Evolutionary conservation across 176 grass and related monocot genomes (phyloP), one percentile per base, ranked within the genome.

Genomic region (Avena eriantha): DNA sequence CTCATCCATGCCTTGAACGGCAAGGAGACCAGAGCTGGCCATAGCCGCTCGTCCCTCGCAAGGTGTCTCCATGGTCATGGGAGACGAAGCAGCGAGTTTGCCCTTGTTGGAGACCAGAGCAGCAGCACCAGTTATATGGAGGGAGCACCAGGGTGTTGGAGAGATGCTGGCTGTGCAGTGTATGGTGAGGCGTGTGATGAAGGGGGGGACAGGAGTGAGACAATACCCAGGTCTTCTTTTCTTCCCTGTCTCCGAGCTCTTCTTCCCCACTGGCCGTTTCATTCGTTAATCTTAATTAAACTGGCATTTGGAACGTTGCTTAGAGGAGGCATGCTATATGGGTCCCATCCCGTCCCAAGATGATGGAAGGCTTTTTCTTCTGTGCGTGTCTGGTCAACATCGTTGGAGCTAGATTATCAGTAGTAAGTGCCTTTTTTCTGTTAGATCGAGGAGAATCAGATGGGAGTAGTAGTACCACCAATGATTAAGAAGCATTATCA

Each of bases 11-110:
- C 75, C 14, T 1, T 75, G 22, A 5, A 50, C 7, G 72, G 72
- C 72, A 26, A 50, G 46, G 10, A 50, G 46, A 0, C 46, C 13
- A 75, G 46, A 24, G 22, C 36, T 39, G 36, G 22, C 7, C 72
- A 49, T 76, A 15, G 13, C 64, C 41, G 31, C 48, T 4, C 72
- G 72, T 75, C 82, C 84, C 56, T 41, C 83, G 14, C 47, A 51
- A 76, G 47, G 67, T 85, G 84, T 41, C 14, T 88, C 51, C 81
- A 66, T 47, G 59, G 64, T 14, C 53, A 89, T 24, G 76, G 60
- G 59, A 50, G 66, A 78, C 0, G 21, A 58, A 26, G 21, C 46
- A 80, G 15, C 46, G 26, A 33, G 24, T 35, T 14, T 31, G 48
- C 14, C 48, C 51, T 54, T 58, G 53, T 18, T 58, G 14, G 5